Percentiles rank a stretch among this genome's conserved stretches.
Evolutionary conservation across 2,329 filamentous ascomycete species (phyloP).

Genomic region (Trichoderma citrinoviride): DNA sequence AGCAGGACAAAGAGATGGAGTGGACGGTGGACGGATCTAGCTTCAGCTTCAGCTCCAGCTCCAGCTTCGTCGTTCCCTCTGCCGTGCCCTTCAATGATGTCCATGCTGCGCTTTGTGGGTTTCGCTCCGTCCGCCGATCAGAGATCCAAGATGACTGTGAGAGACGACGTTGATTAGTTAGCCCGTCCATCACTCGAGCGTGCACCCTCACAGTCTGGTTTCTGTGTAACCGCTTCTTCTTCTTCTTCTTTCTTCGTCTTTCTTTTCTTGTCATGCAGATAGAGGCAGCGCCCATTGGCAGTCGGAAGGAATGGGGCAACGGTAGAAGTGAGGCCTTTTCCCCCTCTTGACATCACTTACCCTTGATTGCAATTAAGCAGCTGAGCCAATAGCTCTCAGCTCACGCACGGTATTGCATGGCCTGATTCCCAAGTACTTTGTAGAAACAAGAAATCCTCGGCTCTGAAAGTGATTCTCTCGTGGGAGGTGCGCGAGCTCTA

Average conservation of each 20-base stretch:
- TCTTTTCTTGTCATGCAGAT: not conserved
- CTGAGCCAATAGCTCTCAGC: not conserved
- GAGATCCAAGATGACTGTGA: not conserved
- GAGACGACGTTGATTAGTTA: conserved; percentile 4
- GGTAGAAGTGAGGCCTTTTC: not conserved
- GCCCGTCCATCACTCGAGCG: not conserved
- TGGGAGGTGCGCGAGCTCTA: conserved; percentile 5
- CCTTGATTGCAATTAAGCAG: not conserved
- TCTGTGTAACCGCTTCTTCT: not conserved
- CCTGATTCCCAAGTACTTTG: not conserved
- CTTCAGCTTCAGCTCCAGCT: not conserved
- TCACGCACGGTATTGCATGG: conserved; percentile 11
- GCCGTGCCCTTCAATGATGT: no score
- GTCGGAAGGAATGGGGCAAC: not conserved
- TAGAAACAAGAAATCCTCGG: not conserved
- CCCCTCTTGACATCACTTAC: not conserved
- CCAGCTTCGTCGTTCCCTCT: not conserved
- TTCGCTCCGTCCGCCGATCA: no score
- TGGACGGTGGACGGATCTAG: no score
- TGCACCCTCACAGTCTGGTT: not conserved
- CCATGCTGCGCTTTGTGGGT: no score
- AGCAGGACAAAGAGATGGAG: not conserved
- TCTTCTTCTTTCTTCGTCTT: not conserved
- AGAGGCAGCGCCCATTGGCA: not conserved
- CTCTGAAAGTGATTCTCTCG: not conserved